Conservation (phyloP, 164 flowering plant genomes). For the Stephania cephalantha region DNA sequence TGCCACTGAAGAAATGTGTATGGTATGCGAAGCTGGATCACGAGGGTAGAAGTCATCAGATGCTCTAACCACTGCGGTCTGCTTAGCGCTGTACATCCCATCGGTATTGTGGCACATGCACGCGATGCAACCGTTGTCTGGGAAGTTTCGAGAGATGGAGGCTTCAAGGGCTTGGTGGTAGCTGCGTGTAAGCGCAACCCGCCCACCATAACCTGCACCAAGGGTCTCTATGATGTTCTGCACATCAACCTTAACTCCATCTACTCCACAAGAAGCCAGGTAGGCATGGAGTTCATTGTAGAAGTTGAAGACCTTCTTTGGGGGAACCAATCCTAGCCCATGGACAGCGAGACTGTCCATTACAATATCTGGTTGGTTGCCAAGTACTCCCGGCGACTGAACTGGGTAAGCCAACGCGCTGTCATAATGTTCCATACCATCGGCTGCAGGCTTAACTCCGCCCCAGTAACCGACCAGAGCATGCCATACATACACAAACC, state of each 20-base stretch:
- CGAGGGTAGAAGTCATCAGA: constrained; percentile 96
- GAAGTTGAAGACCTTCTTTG: constrained; percentile 82
- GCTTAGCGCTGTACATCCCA: constrained; percentile 76
- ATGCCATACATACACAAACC: constrained; percentile 93
- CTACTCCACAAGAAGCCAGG: constrained; percentile 84
- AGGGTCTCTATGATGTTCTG: constrained; percentile 91
- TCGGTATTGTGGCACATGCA: constrained; percentile 96
- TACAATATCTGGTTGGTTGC: constrained; percentile 89
- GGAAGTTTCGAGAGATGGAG: constrained; percentile 69
- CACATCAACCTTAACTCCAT: constrained; percentile 94
- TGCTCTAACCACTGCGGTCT: constrained; percentile 87
- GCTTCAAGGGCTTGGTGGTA: constrained; percentile 90
- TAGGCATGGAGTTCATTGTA: constrained; percentile 90
- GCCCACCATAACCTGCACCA: constrained; percentile 89
- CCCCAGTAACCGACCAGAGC: constrained; percentile 99
- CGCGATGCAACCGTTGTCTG: constrained; percentile 86
- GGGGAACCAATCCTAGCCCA: constrained; percentile 89
- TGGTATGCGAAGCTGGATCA: constrained; percentile 97
- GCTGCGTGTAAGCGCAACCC: constrained; percentile 81
- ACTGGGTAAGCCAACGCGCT: constrained; percentile 73
- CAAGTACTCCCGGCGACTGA: constrained; percentile 74
- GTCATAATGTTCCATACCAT: constrained; percentile 87
- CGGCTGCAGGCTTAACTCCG: constrained; percentile 83
- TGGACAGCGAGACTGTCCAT: constrained; percentile 80
- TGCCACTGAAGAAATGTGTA: constrained; percentile 93